Conservation (phyloP, 352 stramenopile species). For the Phytophthora colocasiae region DNA sequence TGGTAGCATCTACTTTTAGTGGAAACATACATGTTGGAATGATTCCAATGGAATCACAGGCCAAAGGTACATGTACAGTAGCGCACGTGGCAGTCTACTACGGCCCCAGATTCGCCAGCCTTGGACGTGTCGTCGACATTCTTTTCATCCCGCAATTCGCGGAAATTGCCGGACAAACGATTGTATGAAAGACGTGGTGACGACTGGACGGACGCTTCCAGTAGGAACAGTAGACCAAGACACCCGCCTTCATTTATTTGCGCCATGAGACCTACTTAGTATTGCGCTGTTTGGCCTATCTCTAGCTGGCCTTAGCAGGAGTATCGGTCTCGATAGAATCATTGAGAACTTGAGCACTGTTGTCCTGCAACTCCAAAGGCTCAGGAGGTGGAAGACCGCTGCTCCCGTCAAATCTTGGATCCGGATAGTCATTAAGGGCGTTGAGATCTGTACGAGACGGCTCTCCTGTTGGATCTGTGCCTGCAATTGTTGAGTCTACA, state of each 20-base stretch:
- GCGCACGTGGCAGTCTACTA: too few species aligned
- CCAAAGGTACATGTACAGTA: too few species aligned
- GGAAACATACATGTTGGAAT: too few species aligned
- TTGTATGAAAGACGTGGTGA: too few species aligned
- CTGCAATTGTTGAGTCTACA: neutral
- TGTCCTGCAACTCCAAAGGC: conserved; percentile 8
- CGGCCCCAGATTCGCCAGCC: too few species aligned
- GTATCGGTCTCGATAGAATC: neutral
- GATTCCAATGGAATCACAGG: too few species aligned
- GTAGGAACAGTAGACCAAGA: conserved; percentile 17
- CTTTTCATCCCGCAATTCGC: too few species aligned
- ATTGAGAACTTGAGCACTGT: neutral
- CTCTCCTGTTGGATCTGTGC: neutral
- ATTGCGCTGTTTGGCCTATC: neutral
- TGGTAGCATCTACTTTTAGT: too few species aligned
- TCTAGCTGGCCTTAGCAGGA: neutral
- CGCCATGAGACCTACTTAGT: conserved; percentile 21
- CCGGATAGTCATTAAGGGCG: conserved; percentile 31
- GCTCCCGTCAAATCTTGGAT: conserved; percentile 19
- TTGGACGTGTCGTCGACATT: too few species aligned
- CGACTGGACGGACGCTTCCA: neutral
- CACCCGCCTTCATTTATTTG: conserved; percentile 26
- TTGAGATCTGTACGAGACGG: conserved; percentile 23
- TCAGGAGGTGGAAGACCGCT: conserved; percentile 31
- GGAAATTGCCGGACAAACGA: too few species aligned